phyloP scores from a whole-genome alignment of 108 stramenopile genomes.

The Thalassiosira profunda region DNA sequence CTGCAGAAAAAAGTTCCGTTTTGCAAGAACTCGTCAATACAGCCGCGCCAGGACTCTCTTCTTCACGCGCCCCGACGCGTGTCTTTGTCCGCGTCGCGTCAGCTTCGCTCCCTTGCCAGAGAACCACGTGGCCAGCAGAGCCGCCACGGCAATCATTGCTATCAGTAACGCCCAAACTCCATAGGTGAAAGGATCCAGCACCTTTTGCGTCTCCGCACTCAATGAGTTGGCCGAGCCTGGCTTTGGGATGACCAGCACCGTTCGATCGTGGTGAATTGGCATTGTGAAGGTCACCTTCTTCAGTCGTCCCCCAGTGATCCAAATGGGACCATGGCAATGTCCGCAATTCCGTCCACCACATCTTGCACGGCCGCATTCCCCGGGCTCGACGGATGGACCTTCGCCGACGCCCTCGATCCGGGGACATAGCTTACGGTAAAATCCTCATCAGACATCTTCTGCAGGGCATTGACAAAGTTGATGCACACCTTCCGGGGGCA shows the following conservation, averaged over 20 bases:
- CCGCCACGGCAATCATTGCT: background rate
- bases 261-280: background rate
- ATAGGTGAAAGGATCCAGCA: background rate
- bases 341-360: background rate
- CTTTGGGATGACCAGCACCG: background rate
- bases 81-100: no score
- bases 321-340: background rate
- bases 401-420: background rate
- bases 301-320: background rate
- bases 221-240: background rate
- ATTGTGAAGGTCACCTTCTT: slow-evolving; percentile 2
- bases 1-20: slow-evolving; percentile 7
- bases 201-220: background rate
- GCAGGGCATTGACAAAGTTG: background rate
- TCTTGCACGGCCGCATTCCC: slow-evolving; percentile 1
- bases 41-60: background rate
- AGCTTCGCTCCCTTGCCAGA: background rate
- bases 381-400: background rate
- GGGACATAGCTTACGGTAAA: background rate
- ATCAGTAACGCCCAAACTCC: background rate
- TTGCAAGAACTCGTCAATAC: background rate
- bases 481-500: slow-evolving; percentile 12
- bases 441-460: background rate
- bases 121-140: background rate
- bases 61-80: background rate